Conservation (phyloP, 805 yeast species). For the Lipomyces kockii region DNA sequence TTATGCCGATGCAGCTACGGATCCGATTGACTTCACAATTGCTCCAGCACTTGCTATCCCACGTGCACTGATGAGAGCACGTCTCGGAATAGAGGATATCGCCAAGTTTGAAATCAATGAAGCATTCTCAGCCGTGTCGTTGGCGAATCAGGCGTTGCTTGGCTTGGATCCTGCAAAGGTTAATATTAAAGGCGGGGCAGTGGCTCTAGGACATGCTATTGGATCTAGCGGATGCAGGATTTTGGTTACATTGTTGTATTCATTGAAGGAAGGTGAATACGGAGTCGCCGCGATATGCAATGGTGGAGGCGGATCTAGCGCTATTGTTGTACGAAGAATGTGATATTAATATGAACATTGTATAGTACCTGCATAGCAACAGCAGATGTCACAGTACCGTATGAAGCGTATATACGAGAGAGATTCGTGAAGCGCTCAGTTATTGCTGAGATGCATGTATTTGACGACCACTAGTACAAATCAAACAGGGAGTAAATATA, state of each 20-base stretch:
- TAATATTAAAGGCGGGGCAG: slow-evolving; percentile 94
- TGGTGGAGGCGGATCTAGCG: slow-evolving; percentile 98
- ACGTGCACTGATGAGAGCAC: slow-evolving; percentile 84
- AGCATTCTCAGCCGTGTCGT: slow-evolving; percentile 94
- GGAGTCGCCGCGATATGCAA: slow-evolving; percentile 96
- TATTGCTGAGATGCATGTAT: too few relatives aligned
- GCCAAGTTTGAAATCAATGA: slow-evolving; percentile 92
- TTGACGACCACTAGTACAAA: too few relatives aligned
- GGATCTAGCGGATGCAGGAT: slow-evolving; percentile 97
- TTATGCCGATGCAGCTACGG: slow-evolving; percentile 96
- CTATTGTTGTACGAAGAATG: slow-evolving; percentile 57
- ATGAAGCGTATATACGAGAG: background rate
- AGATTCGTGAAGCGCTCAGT: too few relatives aligned
- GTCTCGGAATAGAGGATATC: slow-evolving; percentile 62
- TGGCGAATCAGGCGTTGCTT: slow-evolving; percentile 76
- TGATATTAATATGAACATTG: slow-evolving; percentile 1
- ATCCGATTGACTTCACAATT: slow-evolving; percentile 89
- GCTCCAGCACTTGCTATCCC: slow-evolving; percentile 95
- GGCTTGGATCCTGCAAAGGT: slow-evolving; percentile 70
- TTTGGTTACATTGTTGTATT: slow-evolving; percentile 56
- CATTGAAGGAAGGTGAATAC: slow-evolving; percentile 67
- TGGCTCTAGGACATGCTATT: slow-evolving; percentile 92
- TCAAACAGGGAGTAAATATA: too few relatives aligned
- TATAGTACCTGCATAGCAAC: background rate
- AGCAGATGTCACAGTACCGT: background rate